Evolutionary conservation across 441 rosid genomes (phyloP).

Genomic region (Erodium trifolium): DNA sequence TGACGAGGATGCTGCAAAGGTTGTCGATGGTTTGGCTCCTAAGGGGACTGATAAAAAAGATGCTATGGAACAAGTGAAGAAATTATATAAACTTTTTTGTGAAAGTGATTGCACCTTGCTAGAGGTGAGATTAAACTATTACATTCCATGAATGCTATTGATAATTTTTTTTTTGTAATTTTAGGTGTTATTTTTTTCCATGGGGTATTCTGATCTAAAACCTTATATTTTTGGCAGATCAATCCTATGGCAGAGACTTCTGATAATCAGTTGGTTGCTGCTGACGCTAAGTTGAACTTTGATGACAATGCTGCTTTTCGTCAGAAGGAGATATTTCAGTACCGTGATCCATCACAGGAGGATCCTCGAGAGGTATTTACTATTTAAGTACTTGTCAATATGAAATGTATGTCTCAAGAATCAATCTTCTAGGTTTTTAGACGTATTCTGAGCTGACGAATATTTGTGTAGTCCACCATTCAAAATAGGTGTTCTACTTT

Average conservation of each 20-base stretch:
- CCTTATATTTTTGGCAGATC: slow-evolving; percentile 41
- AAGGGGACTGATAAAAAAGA: slow-evolving; percentile 73
- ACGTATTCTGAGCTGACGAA: not conserved
- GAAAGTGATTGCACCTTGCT: slow-evolving; percentile 78
- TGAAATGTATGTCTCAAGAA: not conserved
- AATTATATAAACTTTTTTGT: slow-evolving; percentile 77
- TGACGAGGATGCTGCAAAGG: slow-evolving; percentile 92
- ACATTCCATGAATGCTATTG: slow-evolving; percentile 8
- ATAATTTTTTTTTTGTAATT: not conserved
- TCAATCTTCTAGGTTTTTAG: not conserved
- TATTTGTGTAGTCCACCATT: not conserved
- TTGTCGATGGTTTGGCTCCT: slow-evolving; percentile 89
- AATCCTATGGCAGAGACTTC: slow-evolving; percentile 96
- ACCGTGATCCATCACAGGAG: slow-evolving; percentile 89
- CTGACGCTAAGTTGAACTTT: slow-evolving; percentile 97
- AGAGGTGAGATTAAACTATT: slow-evolving; percentile 57
- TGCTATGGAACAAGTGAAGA: slow-evolving; percentile 93
- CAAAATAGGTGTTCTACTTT: too few relatives aligned
- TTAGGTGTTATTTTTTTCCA: not conserved
- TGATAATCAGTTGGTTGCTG: slow-evolving; percentile 76
- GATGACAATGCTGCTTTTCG: slow-evolving; percentile 96
- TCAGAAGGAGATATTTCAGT: slow-evolving; percentile 66
- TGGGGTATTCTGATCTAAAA: slow-evolving; percentile 13
- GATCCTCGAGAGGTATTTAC: slow-evolving; percentile 87
- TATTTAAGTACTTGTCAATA: not conserved